Base-by-base conservation (phyloP, 805 yeast genomes). In the Teunomyces aglyptinius region DNA sequence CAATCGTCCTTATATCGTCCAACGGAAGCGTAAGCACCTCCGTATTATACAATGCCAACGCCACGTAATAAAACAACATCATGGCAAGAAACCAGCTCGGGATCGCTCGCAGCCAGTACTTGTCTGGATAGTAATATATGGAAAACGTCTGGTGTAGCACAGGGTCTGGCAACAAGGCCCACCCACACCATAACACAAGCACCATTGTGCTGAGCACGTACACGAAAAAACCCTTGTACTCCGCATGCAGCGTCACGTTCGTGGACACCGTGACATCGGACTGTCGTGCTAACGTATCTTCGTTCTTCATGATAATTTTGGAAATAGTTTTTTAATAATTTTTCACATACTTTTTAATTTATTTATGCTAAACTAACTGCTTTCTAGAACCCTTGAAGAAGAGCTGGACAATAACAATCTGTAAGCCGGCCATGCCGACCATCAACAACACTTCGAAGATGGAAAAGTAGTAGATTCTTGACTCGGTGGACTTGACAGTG, bases 61-160 rank as follows among this genome's bases (percentile, higher is more conserved):
- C 88, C 1, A 86, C 70, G 61, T 91, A 92, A 0, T 77, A 78
- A 58, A 80, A 90, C 13, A 83, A 66, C 89, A 91, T 83, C 8
- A 75, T 62, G 75, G 88, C 81, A 26, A 92, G 65, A 4, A 85
- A 74, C 53, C 80, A 80, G 11, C 88, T 74, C 3, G 97, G 96
- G 2, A 87, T 63, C 1, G 89, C 86, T 29, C 87, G 60, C 2
- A 96, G 84, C 99, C 98, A 94, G 83, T 91, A 86, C 53, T 95
- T 75, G 27, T 92, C 86, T 0, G 98, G 98, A 55, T 83, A 86
- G 63, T 83, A 90, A 56, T 76, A 79, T 15, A 85, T 79, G 13
- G 82, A 83, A 26, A 81, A 53, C 6, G 56, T 55, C 47, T 81
- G 74, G 35, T 56, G 54, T 18, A 86, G 76, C 29, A 77, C 56